Evolutionary conservation across 371 early-diverging fungal genomes (phyloP).

Genomic region (Chytridium lagenaria): DNA sequence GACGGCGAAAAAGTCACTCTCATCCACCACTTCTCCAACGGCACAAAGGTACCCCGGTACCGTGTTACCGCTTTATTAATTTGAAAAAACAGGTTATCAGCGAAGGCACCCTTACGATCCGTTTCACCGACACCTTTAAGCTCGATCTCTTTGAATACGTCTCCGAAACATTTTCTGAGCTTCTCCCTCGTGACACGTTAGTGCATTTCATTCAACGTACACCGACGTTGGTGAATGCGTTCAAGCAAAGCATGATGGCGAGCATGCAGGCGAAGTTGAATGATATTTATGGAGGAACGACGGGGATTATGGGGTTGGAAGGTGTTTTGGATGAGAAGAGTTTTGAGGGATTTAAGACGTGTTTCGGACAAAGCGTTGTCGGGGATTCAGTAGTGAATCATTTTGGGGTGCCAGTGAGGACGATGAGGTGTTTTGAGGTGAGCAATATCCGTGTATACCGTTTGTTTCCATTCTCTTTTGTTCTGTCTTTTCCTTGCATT

Average conservation of each 20-base stretch:
- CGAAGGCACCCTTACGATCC: not conserved
- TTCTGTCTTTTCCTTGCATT: too few species aligned
- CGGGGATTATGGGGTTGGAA: not conserved
- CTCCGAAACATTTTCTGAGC: not conserved
- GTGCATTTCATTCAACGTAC: not conserved
- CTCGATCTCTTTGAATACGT: slow-evolving; percentile 14
- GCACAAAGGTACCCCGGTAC: slow-evolving; percentile 15
- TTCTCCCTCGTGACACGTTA: not conserved
- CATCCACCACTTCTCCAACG: slow-evolving; percentile 1
- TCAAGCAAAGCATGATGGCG: not conserved
- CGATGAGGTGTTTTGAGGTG: slow-evolving; percentile 17
- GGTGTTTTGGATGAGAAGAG: not conserved
- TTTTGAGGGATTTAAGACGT: not conserved
- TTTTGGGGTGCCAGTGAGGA: slow-evolving; percentile 12
- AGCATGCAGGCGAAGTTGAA: not conserved
- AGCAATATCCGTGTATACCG: not conserved
- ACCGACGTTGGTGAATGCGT: not conserved
- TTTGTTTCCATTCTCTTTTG: too few species aligned
- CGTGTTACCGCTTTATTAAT: too few species aligned
- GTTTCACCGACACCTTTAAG: not conserved
- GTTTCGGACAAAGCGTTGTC: not conserved
- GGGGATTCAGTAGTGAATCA: slow-evolving; percentile 8
- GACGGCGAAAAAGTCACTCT: not conserved
- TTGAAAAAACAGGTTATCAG: not conserved
- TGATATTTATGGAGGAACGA: not conserved